Conservation (phyloP, 2,329 filamentous ascomycete species). For the Clonostachys rosea region DNA sequence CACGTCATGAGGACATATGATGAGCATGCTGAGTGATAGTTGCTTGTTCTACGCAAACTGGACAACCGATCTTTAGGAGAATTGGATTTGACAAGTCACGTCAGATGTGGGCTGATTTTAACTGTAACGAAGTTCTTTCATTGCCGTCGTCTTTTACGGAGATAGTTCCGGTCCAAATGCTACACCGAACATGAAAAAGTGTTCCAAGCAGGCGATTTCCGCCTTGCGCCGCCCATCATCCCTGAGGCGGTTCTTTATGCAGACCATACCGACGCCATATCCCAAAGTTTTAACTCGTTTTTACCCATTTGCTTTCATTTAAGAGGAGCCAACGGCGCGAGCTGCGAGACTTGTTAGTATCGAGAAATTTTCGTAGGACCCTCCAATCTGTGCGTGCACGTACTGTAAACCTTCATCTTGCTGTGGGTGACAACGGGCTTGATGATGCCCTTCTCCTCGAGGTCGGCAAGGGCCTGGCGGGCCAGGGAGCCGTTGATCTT, state of each 20-base stretch:
- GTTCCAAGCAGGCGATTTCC: slow-evolving; percentile 28
- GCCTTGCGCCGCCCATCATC: slow-evolving; percentile 26
- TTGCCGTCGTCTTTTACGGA: slow-evolving; percentile 30
- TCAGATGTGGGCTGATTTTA: neutral
- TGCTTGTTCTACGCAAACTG: too few relatives aligned
- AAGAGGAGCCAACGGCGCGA: slow-evolving; percentile 53
- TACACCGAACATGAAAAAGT: slow-evolving; percentile 31
- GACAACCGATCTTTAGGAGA: too few relatives aligned
- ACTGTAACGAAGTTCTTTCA: slow-evolving; percentile 18
- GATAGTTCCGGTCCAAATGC: slow-evolving; percentile 30
- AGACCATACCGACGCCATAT: slow-evolving; percentile 31
- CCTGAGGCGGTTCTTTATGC: slow-evolving; percentile 25
- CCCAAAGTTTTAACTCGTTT: slow-evolving; percentile 18
- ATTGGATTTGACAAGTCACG: too few relatives aligned
- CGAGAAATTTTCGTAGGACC: neutral
- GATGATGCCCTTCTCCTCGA: slow-evolving; percentile 98
- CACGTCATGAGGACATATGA: too few relatives aligned
- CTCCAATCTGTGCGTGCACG: slow-evolving; percentile 11
- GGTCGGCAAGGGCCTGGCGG: slow-evolving; percentile 80
- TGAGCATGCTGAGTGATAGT: too few relatives aligned
- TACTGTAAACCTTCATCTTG: slow-evolving; percentile 98
- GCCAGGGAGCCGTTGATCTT: slow-evolving; percentile 99
- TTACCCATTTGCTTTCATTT: slow-evolving; percentile 18
- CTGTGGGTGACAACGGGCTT: slow-evolving; percentile 96
- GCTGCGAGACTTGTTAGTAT: slow-evolving; percentile 35